Percentiles rank a stretch among this genome's conserved stretches.
Evolutionary conservation across 306 rosid species (phyloP).

Genomic region (Quercus berberidifolia): DNA sequence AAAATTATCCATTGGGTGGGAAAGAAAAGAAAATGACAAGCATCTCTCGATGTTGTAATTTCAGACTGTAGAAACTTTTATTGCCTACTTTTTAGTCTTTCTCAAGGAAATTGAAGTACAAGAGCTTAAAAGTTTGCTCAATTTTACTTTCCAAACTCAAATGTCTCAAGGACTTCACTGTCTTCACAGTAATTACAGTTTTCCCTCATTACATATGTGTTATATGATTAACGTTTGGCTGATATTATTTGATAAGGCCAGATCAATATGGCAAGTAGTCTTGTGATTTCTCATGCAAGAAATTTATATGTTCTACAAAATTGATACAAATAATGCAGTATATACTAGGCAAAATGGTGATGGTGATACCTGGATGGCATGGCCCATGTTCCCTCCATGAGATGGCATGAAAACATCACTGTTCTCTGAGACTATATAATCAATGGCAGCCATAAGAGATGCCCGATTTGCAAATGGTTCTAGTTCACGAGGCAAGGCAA

Average conservation of each 20-base stretch:
- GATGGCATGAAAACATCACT: conserved; percentile 98
- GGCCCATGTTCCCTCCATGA: conserved; percentile 99
- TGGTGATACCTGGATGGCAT: conserved; percentile 74
- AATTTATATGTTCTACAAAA: neutral
- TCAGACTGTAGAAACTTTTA: neutral
- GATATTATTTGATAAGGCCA: neutral
- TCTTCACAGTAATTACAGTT: neutral
- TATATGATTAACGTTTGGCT: neutral
- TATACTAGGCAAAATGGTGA: neutral
- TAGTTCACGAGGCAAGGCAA: conserved; percentile 70
- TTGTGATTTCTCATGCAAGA: neutral
- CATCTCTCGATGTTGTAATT: neutral
- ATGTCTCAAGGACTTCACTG: neutral
- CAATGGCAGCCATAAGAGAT: conserved; percentile 93
- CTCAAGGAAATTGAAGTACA: neutral
- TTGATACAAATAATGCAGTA: neutral
- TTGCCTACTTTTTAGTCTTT: neutral
- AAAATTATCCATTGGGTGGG: neutral
- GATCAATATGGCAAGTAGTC: neutral
- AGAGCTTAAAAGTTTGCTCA: neutral
- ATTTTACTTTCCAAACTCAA: neutral
- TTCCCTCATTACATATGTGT: neutral
- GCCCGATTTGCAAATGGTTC: conserved; percentile 70
- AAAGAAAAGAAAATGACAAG: neutral
- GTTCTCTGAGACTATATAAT: conserved; percentile 77